Base-by-base conservation (phyloP, 805 yeast species). In the Maudiozyma serrabonitensis region DNA sequence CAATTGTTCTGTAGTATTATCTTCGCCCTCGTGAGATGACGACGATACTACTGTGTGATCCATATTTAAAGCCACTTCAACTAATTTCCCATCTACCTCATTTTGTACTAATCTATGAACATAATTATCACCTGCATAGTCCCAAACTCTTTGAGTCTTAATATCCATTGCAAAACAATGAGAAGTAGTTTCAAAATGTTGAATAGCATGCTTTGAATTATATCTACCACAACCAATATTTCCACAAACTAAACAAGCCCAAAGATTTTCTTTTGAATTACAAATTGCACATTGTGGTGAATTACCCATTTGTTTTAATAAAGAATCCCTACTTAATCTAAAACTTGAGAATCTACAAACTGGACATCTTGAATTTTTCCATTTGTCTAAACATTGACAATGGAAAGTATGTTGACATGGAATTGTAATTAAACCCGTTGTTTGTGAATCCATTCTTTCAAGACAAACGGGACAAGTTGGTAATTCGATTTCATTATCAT, bases 361-460 rank as follows among this genome's bases (percentile, higher is more conserved):
- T 0, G 96, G 96, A 62, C 97, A 89, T 26, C 86, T 79, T 52
- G 87, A 93, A 61, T 88, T 95, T 50, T 78, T 79, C 96, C 96
- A 89, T 64, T 83, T 85, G 43, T 87, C 80, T 46, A 89, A 71
- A 62, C 96, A 90, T 56, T 79, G 84, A 56, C 95, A 89, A 64
- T 89, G 96, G 65, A 87, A 89, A 0, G 96, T 87, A 62, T 89
- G 97, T 62, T 87, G 96, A 54, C 96, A 90, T 2, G 93, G 89
- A 34, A 87, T 89, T 0, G 96, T 90, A 6, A 88, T 68, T 11
- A 89, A 70, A 0, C 97, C 97, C 0, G 95, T 81, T 4, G 84
- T 71, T 21, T 77, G 78, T 1, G 89, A 73, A 61, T 89, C 97
- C 83, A 89, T 81, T 52, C 95, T 71, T 58, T 89, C 97, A 16